phyloP scores from a whole-genome alignment of 1,284 basidiomycete genomes.

The Ustilago shanxiensis region DNA sequence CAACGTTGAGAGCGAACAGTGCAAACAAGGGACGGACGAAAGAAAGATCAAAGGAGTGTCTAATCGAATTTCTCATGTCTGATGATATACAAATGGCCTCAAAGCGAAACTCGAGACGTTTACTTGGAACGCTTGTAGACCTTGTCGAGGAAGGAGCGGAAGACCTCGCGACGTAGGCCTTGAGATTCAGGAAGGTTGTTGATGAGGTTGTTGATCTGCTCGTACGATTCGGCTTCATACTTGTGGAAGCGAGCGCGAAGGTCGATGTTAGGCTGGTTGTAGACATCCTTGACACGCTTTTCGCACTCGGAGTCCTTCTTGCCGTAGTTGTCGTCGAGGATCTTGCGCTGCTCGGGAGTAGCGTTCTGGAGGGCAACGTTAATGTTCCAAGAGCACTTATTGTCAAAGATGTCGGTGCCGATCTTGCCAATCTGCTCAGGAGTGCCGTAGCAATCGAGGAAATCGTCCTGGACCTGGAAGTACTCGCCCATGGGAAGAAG shows the following conservation, averaged over 20 bases:
- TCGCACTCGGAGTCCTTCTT: constrained; percentile 79
- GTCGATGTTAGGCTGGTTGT: constrained; percentile 79
- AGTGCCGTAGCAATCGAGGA: constrained; percentile 90
- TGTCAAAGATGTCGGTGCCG: constrained; percentile 97
- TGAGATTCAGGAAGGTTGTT: constrained; percentile 59
- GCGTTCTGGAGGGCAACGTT: constrained; percentile 84
- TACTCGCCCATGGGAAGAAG: constrained; percentile 95
- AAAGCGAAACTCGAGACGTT: too few relatives aligned
- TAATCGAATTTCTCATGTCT: too few relatives aligned
- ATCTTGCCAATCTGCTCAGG: constrained; percentile 96
- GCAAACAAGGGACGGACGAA: too few relatives aligned
- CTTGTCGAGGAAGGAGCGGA: constrained; percentile 86
- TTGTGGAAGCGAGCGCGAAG: constrained; percentile 75
- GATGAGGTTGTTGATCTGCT: constrained; percentile 69
- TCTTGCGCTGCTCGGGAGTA: constrained; percentile 76
- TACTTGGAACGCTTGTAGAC: constrained; percentile 79
- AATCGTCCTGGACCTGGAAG: constrained; percentile 99
- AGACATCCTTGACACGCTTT: constrained; percentile 82
- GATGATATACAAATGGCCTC: too few relatives aligned
- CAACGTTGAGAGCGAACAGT: too few relatives aligned
- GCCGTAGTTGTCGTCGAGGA: constrained; percentile 84
- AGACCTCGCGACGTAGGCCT: constrained; percentile 81
- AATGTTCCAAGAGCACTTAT: constrained; percentile 98
- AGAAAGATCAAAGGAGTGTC: constrained; percentile 2
- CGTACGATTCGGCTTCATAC: constrained; percentile 84